These are phyloP conservation scores for Tylopilus sp. DNA, from an alignment of 1,284 basidiomycete genomes.

Conservation along the genomic window DNA sequence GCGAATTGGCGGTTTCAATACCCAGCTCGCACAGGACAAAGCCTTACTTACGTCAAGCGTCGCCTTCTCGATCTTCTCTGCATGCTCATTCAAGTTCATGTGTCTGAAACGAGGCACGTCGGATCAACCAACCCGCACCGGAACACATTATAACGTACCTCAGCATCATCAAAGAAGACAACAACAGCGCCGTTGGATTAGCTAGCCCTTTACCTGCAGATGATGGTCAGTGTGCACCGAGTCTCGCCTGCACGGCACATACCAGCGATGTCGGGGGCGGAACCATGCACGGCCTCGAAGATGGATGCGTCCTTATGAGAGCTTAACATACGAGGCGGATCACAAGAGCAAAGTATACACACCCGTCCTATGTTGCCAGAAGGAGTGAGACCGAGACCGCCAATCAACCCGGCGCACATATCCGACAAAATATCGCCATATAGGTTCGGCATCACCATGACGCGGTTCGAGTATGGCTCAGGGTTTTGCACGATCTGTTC, in stretches of 20 bases:
- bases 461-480: constrained; percentile 88
- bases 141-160: constrained; percentile 48
- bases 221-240: constrained; percentile 6
- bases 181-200: constrained; percentile 94
- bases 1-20: constrained; percentile 17
- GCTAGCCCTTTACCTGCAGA: constrained; percentile 86
- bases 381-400: constrained; percentile 95
- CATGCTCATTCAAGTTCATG: constrained; percentile 87
- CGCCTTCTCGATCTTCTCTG: constrained; percentile 89
- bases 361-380: constrained; percentile 97
- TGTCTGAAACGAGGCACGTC: constrained; percentile 53
- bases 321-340: constrained; percentile 9
- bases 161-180: constrained; percentile 97
- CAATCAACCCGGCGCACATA: constrained; percentile 98
- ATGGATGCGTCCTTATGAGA: constrained; percentile 85
- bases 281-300: constrained; percentile 99
- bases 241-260: constrained; percentile 19
- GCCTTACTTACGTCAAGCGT: constrained; percentile 64
- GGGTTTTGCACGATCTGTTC: constrained; percentile 88
- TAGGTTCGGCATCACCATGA: constrained; percentile 99
- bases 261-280: constrained; percentile 85
- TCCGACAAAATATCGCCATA: constrained; percentile 98
- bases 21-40: constrained; percentile 11
- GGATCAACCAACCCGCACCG: constrained; percentile 20
- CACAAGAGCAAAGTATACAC: constrained; percentile 30